Conservation (phyloP, 257 asterid genomes). For the Solanum tarapatanum region DNA sequence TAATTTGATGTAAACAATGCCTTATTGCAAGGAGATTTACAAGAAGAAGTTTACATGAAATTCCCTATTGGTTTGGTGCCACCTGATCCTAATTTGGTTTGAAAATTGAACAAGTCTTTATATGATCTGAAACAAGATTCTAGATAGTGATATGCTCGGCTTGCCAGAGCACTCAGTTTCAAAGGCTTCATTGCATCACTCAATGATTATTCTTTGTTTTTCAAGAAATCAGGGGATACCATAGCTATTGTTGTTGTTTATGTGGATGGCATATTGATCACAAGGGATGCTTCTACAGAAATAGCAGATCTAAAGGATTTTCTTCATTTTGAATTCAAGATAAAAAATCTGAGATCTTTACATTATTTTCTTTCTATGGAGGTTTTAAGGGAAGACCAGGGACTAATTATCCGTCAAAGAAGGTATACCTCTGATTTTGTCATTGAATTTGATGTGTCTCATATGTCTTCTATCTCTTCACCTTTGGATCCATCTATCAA, state of each 20-base stretch:
- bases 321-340: not conserved
- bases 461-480: not conserved
- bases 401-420: no score
- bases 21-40: no score
- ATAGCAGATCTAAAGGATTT: no score
- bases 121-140: no score
- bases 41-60: not conserved
- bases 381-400: not conserved
- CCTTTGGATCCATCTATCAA: not conserved
- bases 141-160: not conserved
- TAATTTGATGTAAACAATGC: not conserved
- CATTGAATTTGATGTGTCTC: not conserved
- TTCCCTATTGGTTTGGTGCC: not conserved
- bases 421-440: not conserved
- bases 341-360: not conserved
- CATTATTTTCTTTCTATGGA: not conserved
- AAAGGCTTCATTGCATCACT: not conserved
- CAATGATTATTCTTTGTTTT: not conserved
- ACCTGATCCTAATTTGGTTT: no score
- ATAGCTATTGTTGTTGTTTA: not conserved
- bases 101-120: not conserved
- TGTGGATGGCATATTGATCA: not conserved
- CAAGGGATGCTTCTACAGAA: no score
- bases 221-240: not conserved
- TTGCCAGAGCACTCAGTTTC: not conserved